A percentile compares a stretch with the other conserved stretches of the same genome.
Conservation (phyloP, 306 rosid genomes). For the Gynostemma pentaphyllum region DNA sequence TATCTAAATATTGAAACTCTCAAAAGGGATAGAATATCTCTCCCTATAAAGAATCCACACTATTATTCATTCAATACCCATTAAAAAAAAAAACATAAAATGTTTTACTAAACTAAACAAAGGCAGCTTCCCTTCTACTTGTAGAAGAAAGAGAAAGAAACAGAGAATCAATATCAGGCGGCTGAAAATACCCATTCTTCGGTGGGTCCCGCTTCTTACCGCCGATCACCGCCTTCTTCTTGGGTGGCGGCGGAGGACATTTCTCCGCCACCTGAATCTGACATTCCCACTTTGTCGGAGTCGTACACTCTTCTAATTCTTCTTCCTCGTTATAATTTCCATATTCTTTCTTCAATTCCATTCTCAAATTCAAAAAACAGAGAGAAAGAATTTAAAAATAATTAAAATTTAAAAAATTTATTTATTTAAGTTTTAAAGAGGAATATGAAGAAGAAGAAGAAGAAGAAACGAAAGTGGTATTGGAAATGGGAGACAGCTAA, state of each 20-base stretch:
- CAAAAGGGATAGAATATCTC: no score
- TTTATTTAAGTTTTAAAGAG: no score
- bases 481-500: conserved; percentile 1
- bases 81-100: no score
- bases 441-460: not conserved
- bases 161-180: conserved; percentile 70
- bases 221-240: conserved; percentile 29
- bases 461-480: not conserved
- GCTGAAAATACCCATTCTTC: conserved; percentile 56
- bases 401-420: no score
- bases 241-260: conserved; percentile 71
- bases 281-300: conserved; percentile 48
- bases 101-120: conserved; percentile 18
- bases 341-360: not conserved
- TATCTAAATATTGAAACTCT: no score
- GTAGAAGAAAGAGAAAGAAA: conserved; percentile 28
- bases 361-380: no score
- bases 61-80: no score
- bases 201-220: conserved; percentile 39
- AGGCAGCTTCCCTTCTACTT: conserved; percentile 40
- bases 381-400: no score
- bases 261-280: conserved; percentile 32
- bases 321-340: not conserved
- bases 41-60: no score
- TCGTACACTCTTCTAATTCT: conserved; percentile 41